Evolutionary conservation across 768 basidiomycete genomes (phyloP), one percentile per base, ranked within the genome.

Genomic region (Suillus paluster): DNA sequence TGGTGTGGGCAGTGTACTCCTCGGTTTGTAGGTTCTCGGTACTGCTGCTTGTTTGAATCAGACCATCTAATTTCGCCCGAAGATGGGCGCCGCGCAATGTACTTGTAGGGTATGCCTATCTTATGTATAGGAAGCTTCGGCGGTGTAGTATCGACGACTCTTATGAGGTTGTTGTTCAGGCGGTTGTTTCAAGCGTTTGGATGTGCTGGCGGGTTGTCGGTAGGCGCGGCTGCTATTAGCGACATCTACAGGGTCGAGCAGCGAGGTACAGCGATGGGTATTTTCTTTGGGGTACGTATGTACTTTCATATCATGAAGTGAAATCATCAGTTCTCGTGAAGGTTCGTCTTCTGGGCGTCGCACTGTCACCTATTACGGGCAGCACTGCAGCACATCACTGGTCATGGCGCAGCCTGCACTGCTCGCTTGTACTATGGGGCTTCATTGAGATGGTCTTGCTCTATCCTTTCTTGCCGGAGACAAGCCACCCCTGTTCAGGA

Each of bases 51-150:
- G 62, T 25, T 17, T 21, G 23, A 33, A 17, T 38, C 38, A 14
- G 42, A 33, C 45, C 11, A 25, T 52, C 4, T 34, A 34, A 45
- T 38, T 5, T 27, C 4, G 41, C 21, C 25, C 11, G 7, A 54
- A 89, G 87, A 90, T 75, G 90, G 90, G 3, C 80, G 89, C 2
- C 73, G 84, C 23, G 80, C 82, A 0, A 75, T 89, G 6, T 90
- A 87, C 64, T 76, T 90, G 7, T 67, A 70, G n/a, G 80, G 80
- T 5, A 77, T 89, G 8, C 88, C 89, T 0, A 71, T 87, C 38
- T 77, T 87, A 34, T 76, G 81, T 27, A 55, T 86, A 1, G 86
- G 83, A 0, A 86, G 86, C 2, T 63, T 88, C 0, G 87, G 87
- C 0, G 86, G 87, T 0, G 82, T 83, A 0, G 59, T 76, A 1